Conservation (phyloP, 1,139 yeast species). For the Yamadazyma triangularis region DNA sequence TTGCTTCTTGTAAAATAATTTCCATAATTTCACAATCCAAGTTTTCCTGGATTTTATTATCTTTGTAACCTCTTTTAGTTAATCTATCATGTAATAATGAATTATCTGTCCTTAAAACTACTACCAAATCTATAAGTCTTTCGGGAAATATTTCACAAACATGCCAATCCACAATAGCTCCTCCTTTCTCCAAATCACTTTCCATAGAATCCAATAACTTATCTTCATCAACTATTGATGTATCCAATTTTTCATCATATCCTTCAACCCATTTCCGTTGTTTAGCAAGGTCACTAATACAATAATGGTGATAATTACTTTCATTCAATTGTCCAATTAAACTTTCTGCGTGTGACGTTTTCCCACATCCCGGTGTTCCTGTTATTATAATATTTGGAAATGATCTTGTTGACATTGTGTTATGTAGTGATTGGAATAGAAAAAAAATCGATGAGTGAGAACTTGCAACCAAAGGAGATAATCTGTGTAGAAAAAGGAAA, state of each 20-base stretch:
- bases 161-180: constrained; percentile 90
- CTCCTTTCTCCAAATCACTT: constrained; percentile 77
- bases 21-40: constrained; percentile 97
- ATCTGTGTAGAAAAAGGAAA: too few species aligned
- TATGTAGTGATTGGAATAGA: too few species aligned
- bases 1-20: constrained; percentile 81
- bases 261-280: constrained; percentile 75
- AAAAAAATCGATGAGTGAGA: neutral
- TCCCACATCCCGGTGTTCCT: constrained; percentile 98
- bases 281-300: constrained; percentile 80
- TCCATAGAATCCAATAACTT: constrained; percentile 77
- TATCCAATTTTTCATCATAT: constrained; percentile 78
- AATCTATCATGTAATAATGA: constrained; percentile 70
- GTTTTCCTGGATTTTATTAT: constrained; percentile 82
- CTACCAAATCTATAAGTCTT: constrained; percentile 83
- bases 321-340: constrained; percentile 9
- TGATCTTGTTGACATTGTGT: constrained; percentile 23
- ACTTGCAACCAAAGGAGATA: neutral
- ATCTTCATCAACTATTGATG: constrained; percentile 91
- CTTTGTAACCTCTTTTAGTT: constrained; percentile 67
- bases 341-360: constrained; percentile 68
- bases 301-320: constrained; percentile 45
- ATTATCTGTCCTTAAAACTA: constrained; percentile 80
- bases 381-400: constrained; percentile 84
- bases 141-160: constrained; percentile 95